Percentiles rank a stretch among this genome's conserved stretches.
Conservation (phyloP, 73 alveolate genomes). For the Stentor roeselii region DNA sequence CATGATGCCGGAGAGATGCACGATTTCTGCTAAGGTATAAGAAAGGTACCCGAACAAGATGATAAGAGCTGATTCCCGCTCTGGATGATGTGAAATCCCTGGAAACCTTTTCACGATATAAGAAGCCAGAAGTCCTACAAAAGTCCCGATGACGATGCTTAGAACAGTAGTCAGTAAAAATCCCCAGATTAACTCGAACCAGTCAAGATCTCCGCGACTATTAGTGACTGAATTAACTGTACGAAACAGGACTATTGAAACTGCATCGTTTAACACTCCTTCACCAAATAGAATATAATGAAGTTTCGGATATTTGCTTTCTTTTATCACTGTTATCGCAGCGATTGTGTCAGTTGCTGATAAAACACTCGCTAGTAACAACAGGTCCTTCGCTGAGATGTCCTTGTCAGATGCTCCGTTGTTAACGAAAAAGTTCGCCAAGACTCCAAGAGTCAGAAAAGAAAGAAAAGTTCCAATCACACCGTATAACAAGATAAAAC, state of each 20-base stretch:
- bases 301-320: slow-evolving; percentile 78
- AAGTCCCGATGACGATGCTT: slow-evolving; percentile 59
- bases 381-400: slow-evolving; percentile 45
- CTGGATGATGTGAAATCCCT: slow-evolving; percentile 59
- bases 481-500: slow-evolving; percentile 77
- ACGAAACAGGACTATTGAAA: slow-evolving; percentile 85
- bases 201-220: slow-evolving; percentile 44
- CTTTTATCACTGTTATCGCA: slow-evolving; percentile 88
- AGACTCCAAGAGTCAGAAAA: slow-evolving; percentile 65
- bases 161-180: slow-evolving; percentile 49
- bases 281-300: slow-evolving; percentile 95
- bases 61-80: slow-evolving; percentile 82
- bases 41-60: slow-evolving; percentile 84
- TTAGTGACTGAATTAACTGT: slow-evolving; percentile 50
- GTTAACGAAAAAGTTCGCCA: slow-evolving; percentile 58
- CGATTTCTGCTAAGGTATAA: slow-evolving; percentile 80
- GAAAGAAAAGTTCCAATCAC: slow-evolving; percentile 82
- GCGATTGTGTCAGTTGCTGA: slow-evolving; percentile 98
- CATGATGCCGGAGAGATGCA: slow-evolving; percentile 88
- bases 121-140: slow-evolving; percentile 58
- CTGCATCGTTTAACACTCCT: slow-evolving; percentile 98
- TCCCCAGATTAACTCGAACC: not conserved
- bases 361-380: slow-evolving; percentile 80
- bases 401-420: slow-evolving; percentile 56
- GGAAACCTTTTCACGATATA: slow-evolving; percentile 50